phyloP scores from a whole-genome alignment of 164 flowering plant genomes.

The Piper betle region DNA sequence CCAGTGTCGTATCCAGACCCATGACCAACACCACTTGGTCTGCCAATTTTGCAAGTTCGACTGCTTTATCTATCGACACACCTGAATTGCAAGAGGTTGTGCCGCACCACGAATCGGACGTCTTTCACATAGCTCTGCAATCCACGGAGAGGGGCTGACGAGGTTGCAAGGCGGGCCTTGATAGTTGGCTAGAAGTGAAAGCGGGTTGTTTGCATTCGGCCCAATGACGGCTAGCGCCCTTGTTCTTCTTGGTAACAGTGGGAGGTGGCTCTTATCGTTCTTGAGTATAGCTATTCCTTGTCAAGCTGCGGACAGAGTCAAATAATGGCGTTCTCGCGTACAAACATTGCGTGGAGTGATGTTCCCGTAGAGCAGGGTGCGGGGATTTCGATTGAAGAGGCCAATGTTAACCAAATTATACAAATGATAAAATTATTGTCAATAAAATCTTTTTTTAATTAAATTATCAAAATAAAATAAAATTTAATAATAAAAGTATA shows the following conservation, averaged over 20 bases:
- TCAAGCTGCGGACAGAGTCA: conserved; percentile 59
- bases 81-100: conserved; percentile 32
- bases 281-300: conserved; percentile 58
- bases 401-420: too few relatives aligned
- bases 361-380: conserved; percentile 27
- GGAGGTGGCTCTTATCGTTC: conserved; percentile 44
- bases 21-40: conserved; percentile 55
- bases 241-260: conserved; percentile 27
- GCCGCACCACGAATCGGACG: conserved; percentile 32
- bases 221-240: conserved; percentile 57
- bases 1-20: conserved; percentile 73
- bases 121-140: conserved; percentile 26
- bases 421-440: too few relatives aligned
- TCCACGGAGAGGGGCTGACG: conserved; percentile 35
- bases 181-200: conserved; percentile 56
- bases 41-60: conserved; percentile 38
- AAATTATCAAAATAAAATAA: too few relatives aligned
- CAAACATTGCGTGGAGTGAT: conserved; percentile 35
- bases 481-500: too few relatives aligned
- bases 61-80: conserved; percentile 29
- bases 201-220: conserved; percentile 45
- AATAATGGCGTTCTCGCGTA: conserved; percentile 29
- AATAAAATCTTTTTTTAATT: too few relatives aligned
- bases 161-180: conserved; percentile 50
- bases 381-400: conserved; percentile 59